Percentiles rank a stretch among this genome's conserved stretches.
These are phyloP conservation scores for Takakia lepidozioides DNA, from an alignment of 225 moss, liverwort and hornwort genomes.

Conservation along the genomic window DNA sequence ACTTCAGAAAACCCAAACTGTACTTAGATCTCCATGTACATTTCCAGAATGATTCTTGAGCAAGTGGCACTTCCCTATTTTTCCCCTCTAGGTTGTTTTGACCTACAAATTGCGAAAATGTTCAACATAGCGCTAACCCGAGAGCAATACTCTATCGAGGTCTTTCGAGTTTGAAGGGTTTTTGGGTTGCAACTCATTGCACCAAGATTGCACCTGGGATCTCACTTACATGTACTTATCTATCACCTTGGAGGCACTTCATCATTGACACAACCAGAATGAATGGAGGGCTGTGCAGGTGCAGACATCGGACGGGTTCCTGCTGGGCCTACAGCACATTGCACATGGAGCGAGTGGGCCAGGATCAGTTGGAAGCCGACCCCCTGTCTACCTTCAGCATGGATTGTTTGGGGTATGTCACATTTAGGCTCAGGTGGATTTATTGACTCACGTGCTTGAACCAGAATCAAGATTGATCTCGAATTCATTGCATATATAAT, in stretches of 20 bases:
- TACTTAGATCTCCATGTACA: no score
- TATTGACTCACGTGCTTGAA: neutral
- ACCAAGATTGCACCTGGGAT: no score
- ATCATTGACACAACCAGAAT: neutral
- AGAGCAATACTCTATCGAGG: neutral
- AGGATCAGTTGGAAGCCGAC: neutral
- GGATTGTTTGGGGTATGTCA: neutral
- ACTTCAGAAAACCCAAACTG: neutral
- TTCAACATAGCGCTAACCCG: no score
- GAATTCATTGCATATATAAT: no score
- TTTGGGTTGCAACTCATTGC: no score
- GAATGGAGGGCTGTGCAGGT: neutral
- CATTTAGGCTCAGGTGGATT: neutral
- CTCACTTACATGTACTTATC: no score
- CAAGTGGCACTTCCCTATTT: no score
- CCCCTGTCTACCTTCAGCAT: conserved; percentile 2
- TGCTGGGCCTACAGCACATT: conserved; percentile 7
- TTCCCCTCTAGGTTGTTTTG: no score
- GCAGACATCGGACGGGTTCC: conserved; percentile 3
- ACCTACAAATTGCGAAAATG: no score
- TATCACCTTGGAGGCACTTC: no score
- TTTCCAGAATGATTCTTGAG: no score
- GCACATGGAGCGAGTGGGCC: neutral
- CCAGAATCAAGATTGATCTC: neutral
- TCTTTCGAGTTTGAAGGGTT: no score